Conservation (phyloP, 768 basidiomycete genomes). For the Cystoderma amianthinum region DNA sequence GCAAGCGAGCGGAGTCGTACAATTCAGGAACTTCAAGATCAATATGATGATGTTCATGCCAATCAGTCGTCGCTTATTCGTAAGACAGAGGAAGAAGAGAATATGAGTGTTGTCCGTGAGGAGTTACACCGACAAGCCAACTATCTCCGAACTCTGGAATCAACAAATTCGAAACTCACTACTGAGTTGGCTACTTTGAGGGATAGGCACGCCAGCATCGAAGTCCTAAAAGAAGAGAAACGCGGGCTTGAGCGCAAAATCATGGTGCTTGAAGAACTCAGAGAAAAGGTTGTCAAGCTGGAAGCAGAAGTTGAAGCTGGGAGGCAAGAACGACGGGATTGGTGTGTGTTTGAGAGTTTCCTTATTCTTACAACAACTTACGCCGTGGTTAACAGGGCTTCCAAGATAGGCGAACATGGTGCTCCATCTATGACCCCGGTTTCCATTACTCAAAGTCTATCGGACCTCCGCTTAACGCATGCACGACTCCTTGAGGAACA, state of each 20-base stretch:
- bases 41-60: conserved; percentile 36
- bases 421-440: conserved; percentile 41
- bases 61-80: conserved; percentile 20
- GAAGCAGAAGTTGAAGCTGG: conserved; percentile 64
- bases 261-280: conserved; percentile 40
- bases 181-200: conserved; percentile 47
- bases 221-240: conserved; percentile 73
- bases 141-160: conserved; percentile 55
- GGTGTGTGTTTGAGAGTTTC: too few species aligned
- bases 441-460: conserved; percentile 49
- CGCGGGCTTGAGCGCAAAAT: conserved; percentile 51
- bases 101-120: conserved; percentile 57
- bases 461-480: conserved; percentile 53
- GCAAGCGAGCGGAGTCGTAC: conserved; percentile 33
- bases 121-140: conserved; percentile 62
- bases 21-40: conserved; percentile 36
- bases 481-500: conserved; percentile 63
- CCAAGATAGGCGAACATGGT: conserved; percentile 19
- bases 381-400: conserved; percentile 36
- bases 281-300: conserved; percentile 46
- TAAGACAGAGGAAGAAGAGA: conserved; percentile 36
- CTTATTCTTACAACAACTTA: neutral
- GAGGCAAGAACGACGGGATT: conserved; percentile 47
- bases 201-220: conserved; percentile 52
- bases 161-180: conserved; percentile 46